Conservation (phyloP, 208 protist genomes). For the Balamuthia mandrillaris region DNA sequence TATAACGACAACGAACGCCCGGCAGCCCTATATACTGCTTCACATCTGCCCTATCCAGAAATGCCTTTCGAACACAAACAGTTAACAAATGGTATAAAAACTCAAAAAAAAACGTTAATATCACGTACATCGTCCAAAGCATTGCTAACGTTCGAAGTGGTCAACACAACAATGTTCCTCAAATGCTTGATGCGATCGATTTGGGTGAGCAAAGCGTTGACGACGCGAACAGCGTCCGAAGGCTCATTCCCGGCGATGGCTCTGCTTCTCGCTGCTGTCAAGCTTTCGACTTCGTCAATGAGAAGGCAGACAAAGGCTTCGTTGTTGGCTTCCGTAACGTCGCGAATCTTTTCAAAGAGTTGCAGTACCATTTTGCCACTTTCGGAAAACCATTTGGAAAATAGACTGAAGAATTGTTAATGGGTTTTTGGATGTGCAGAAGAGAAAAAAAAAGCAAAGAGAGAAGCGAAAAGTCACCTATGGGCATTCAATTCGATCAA, state of each 20-base stretch:
- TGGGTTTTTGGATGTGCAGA: no score
- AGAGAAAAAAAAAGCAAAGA: not conserved
- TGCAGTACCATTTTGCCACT: constrained; percentile 93
- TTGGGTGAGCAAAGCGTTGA: constrained; percentile 93
- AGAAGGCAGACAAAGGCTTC: constrained; percentile 83
- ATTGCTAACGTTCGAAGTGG: constrained; percentile 90
- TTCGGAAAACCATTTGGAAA: no score
- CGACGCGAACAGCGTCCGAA: constrained; percentile 88
- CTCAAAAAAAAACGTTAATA: no score
- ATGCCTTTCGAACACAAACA: no score
- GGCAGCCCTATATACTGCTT: constrained; percentile 88
- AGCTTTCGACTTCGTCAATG: constrained; percentile 90
- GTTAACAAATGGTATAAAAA: no score
- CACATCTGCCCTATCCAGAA: constrained; percentile 91
- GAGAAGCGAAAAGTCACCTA: not conserved
- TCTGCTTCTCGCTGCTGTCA: constrained; percentile 83
- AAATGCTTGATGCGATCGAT: constrained; percentile 84
- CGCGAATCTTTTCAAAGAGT: constrained; percentile 84
- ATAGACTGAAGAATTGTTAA: no score
- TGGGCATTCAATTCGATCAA: constrained; percentile 93
- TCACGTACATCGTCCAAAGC: constrained; percentile 50
- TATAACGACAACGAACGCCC: constrained; percentile 40
- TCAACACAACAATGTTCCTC: constrained; percentile 86
- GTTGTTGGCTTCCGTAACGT: constrained; percentile 71
- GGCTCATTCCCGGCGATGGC: constrained; percentile 87